Base-by-base conservation (phyloP, 345 rosid species). In the Trapa incisa region DNA sequence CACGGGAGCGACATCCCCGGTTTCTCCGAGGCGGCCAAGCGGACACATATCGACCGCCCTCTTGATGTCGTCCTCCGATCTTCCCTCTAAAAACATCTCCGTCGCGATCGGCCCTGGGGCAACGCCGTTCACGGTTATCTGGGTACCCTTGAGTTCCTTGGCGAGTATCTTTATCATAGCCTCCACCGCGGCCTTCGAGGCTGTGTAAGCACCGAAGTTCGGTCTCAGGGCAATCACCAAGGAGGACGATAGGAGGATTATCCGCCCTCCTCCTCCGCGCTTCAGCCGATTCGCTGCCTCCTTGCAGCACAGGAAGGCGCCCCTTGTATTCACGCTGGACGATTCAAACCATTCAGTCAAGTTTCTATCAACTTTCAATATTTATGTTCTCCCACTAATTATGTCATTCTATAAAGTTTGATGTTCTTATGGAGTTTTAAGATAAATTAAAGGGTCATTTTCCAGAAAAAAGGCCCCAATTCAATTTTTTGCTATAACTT, bases 71-170 rank as follows among this genome's bases (percentile, higher is more conserved):
- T 72, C 75, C 75, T 67, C 50, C 2, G 67, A 5, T 53, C 68
- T 72, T 35, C 75, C 75, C 5, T 39, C 63, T 2, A 60, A 67
- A 57, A 72, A 66, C 71, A 72, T 35, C 36, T 72, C 64, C 2
- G 67, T 72, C 22, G 61, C 67, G 17, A 61, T 60, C 16, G 71
- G 67, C 32, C 75, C 37, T 6, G 71, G 70, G 5, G 67, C 64
- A 3, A 72, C 67, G 3, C 67, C 48, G 53, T 61, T 72, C 16
- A 69, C 70, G 12, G 71, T 67, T 39, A 72, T 67, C 45, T 38
- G 13, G 8, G 70, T 72, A 39, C 75, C 75, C 71, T 41, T 72
- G 71, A 72, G 75, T 63, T 72, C 75, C 70, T 72, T 72, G 32
- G 75, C 75, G 8, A 72, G 62, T 32, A 72, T 72, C 67, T 67